These are phyloP conservation scores for Berkeleyomyces rouxiae DNA, from an alignment of 2,329 filamentous ascomycete genomes.

Conservation along the genomic window DNA sequence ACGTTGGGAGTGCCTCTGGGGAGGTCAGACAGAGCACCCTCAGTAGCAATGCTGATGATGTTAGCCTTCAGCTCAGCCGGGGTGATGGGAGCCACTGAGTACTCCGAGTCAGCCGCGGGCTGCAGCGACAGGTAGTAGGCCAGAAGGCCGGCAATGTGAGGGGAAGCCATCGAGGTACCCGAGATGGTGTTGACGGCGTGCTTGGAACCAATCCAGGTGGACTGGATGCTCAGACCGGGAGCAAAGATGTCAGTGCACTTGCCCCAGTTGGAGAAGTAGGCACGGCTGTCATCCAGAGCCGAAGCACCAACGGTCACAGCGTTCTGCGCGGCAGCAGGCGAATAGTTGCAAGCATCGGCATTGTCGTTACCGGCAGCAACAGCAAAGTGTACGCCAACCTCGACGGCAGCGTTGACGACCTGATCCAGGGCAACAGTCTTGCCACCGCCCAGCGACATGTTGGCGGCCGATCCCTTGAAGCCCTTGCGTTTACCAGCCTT, in stretches of 20 bases:
- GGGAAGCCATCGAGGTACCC: constrained; percentile 97
- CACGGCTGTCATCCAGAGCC: constrained; percentile 82
- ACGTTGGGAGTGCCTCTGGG: constrained; percentile 80
- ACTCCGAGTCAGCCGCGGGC: constrained; percentile 77
- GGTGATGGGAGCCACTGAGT: constrained; percentile 73
- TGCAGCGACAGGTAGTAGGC: constrained; percentile 97
- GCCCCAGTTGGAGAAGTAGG: constrained; percentile 99
- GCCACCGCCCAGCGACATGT: constrained; percentile 98
- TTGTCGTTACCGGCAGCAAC: constrained; percentile 98
- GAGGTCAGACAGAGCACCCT: constrained; percentile 62
- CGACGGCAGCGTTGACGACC: constrained; percentile 85
- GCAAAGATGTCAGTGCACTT: constrained; percentile 99
- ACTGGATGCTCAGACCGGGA: constrained; percentile 88
- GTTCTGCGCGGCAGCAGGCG: constrained; percentile 77
- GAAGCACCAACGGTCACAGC: constrained; percentile 94
- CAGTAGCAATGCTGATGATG: constrained; percentile 68
- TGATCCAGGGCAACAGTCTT: constrained; percentile 85
- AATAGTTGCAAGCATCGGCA: constrained; percentile 98
- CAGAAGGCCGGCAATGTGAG: constrained; percentile 87
- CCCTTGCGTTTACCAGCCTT: constrained; percentile 84
- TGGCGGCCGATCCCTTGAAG: constrained; percentile 97
- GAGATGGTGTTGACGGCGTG: constrained; percentile 97
- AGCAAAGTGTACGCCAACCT: constrained; percentile 87
- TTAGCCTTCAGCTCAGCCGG: constrained; percentile 87
- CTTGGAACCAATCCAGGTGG: constrained; percentile 96